Conservation (phyloP, 257 asterid genomes). For the Petunia axillaris region DNA sequence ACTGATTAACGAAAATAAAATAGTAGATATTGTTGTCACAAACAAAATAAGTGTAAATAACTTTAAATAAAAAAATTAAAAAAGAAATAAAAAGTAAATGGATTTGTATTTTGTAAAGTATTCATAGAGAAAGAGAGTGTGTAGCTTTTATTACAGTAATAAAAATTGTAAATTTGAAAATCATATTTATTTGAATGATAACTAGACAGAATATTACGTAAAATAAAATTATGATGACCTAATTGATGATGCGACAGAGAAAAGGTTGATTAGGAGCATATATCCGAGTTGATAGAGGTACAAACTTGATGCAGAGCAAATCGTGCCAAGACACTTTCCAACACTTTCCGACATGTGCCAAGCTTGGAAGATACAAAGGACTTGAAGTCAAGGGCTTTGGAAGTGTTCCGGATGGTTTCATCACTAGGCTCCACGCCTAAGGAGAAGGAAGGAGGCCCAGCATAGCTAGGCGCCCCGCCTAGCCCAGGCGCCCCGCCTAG, state of each 20-base stretch:
- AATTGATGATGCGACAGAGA: background rate
- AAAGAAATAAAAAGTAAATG: no score
- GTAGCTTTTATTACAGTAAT: slow-evolving; percentile 20
- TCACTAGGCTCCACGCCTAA: no score
- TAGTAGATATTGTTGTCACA: background rate
- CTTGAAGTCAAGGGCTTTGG: no score
- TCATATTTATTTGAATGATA: background rate
- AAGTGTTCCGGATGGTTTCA: no score
- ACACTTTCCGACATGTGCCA: no score
- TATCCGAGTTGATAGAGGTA: background rate
- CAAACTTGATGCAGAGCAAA: no score
- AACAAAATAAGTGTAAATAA: background rate
- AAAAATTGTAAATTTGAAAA: background rate
- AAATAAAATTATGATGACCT: background rate
- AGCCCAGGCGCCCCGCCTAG: no score
- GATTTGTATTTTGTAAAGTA: background rate
- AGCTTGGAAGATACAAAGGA: no score
- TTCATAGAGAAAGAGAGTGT: background rate
- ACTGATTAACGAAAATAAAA: background rate
- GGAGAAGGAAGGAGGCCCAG: no score
- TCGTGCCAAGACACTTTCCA: no score
- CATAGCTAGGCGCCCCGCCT: no score
- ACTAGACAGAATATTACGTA: background rate
- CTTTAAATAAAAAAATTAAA: background rate
- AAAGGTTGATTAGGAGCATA: background rate